A percentile compares a stretch with the other conserved stretches of the same genome.
These are phyloP conservation scores for Pythium grandisporangium DNA, from an alignment of 352 stramenopile species.

Conservation along the genomic window DNA sequence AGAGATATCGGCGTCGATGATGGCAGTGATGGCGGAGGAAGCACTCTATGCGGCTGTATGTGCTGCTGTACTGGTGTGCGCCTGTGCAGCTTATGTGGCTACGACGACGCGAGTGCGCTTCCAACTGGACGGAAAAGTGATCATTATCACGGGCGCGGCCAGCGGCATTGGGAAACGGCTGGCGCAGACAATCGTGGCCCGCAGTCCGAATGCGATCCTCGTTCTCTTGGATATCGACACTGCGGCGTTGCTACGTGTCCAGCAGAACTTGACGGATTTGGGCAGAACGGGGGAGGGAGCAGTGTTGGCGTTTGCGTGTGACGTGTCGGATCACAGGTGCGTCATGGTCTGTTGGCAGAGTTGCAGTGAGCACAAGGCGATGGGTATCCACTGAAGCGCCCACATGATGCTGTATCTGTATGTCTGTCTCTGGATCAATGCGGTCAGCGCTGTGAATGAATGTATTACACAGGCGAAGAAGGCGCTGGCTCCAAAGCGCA, in stretches of 20 bases:
- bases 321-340: conserved; percentile 53
- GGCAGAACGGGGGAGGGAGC: not conserved
- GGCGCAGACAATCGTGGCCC: conserved; percentile 18
- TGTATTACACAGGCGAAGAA: conserved; percentile 8
- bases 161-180: conserved; percentile 43
- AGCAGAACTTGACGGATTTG: conserved; percentile 10
- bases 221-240: conserved; percentile 58
- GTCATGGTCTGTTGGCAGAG: not conserved
- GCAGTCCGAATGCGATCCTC: conserved; percentile 24
- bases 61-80: too few species aligned
- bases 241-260: conserved; percentile 18
- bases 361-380: too few species aligned
- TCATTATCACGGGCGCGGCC: conserved; percentile 60
- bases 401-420: too few species aligned
- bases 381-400: too few species aligned
- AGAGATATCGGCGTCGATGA: too few species aligned
- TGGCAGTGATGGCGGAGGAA: too few species aligned
- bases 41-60: too few species aligned
- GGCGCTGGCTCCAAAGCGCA: conserved; percentile 5
- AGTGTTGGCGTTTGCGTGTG: conserved; percentile 40
- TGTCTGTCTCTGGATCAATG: too few species aligned
- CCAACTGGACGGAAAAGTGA: conserved; percentile 29
- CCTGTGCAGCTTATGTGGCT: too few species aligned
- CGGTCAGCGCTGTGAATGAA: conserved; percentile 2
- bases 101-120: too few species aligned